These are phyloP conservation scores for Saccharomyces jurei DNA, from an alignment of 805 yeast species.

Conservation along the genomic window DNA sequence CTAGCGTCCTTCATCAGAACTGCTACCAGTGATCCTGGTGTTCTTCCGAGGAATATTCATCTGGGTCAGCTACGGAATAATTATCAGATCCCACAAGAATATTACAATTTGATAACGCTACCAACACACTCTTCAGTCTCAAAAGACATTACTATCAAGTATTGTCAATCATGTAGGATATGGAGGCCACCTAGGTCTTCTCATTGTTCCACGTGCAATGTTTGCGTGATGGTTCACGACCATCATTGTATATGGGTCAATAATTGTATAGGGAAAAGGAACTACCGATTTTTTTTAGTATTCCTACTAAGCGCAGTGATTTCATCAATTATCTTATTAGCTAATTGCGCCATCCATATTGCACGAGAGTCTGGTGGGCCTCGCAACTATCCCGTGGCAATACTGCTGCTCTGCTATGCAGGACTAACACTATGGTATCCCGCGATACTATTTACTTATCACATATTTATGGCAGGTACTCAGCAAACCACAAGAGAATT, in stretches of 20 bases:
- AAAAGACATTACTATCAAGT: slow-evolving; percentile 34
- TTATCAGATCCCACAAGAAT: slow-evolving; percentile 46
- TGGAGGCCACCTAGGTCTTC: slow-evolving; percentile 75
- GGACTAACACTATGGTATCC: slow-evolving; percentile 49
- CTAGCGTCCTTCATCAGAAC: slow-evolving; percentile 45
- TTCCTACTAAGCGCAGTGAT: slow-evolving; percentile 38
- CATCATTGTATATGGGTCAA: slow-evolving; percentile 66
- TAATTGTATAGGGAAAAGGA: slow-evolving; percentile 69
- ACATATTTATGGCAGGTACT: slow-evolving; percentile 44
- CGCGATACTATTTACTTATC: slow-evolving; percentile 42
- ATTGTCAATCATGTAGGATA: slow-evolving; percentile 55
- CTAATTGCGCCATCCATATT: slow-evolving; percentile 18
- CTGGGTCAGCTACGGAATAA: slow-evolving; percentile 34
- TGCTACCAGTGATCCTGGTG: slow-evolving; percentile 61
- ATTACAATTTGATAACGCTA: slow-evolving; percentile 40
- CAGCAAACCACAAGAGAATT: slow-evolving; percentile 71
- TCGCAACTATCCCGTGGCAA: slow-evolving; percentile 32
- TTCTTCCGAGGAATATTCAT: slow-evolving; percentile 60
- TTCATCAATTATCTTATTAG: slow-evolving; percentile 22
- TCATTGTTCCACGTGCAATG: slow-evolving; percentile 65
- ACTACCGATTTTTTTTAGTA: slow-evolving; percentile 52
- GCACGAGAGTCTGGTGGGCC: slow-evolving; percentile 7
- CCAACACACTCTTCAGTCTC: slow-evolving; percentile 32
- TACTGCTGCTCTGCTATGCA: slow-evolving; percentile 47
- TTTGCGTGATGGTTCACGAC: slow-evolving; percentile 56